Conservation (phyloP, 768 basidiomycete species). For the Asterophora lycoperdoides region DNA sequence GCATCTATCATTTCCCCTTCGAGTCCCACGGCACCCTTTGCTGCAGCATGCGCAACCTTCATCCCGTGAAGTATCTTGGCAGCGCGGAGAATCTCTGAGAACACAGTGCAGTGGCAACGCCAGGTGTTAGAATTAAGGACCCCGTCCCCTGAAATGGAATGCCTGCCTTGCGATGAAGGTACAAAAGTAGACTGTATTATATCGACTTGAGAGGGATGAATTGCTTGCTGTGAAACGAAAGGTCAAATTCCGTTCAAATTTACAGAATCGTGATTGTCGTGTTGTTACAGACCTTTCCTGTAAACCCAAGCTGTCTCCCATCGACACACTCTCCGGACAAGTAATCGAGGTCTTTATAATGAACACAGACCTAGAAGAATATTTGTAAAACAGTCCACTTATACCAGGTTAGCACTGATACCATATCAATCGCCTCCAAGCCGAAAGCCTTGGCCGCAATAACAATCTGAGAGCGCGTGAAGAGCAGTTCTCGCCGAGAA, state of each 20-base stretch:
- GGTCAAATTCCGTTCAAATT: neutral
- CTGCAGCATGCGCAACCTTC: slow-evolving; percentile 48
- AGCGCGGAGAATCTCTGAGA: slow-evolving; percentile 69
- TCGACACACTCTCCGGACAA: slow-evolving; percentile 75
- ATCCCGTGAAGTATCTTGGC: slow-evolving; percentile 66
- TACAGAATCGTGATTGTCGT: neutral
- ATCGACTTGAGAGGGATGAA: slow-evolving; percentile 82
- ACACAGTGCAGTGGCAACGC: slow-evolving; percentile 22
- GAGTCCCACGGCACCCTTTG: slow-evolving; percentile 70
- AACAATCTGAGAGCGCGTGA: slow-evolving; percentile 78
- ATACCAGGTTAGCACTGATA: slow-evolving; percentile 23
- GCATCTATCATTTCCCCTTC: slow-evolving; percentile 88
- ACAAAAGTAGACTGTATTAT: slow-evolving; percentile 76
- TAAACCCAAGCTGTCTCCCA: slow-evolving; percentile 79
- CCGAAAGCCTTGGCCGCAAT: slow-evolving; percentile 80
- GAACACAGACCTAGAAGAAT: slow-evolving; percentile 68
- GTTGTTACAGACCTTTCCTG: slow-evolving; percentile 64
- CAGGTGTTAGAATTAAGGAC: too few species aligned
- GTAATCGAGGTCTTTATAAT: slow-evolving; percentile 70
- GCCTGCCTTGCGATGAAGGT: slow-evolving; percentile 62
- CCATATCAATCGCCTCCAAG: slow-evolving; percentile 90
- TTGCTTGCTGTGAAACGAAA: slow-evolving; percentile 68
- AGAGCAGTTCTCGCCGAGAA: slow-evolving; percentile 74
- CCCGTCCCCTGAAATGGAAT: neutral
- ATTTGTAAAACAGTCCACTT: neutral